Conservation (phyloP, 2,329 filamentous ascomycete genomes). For the Decorospora gaudefroyi region DNA sequence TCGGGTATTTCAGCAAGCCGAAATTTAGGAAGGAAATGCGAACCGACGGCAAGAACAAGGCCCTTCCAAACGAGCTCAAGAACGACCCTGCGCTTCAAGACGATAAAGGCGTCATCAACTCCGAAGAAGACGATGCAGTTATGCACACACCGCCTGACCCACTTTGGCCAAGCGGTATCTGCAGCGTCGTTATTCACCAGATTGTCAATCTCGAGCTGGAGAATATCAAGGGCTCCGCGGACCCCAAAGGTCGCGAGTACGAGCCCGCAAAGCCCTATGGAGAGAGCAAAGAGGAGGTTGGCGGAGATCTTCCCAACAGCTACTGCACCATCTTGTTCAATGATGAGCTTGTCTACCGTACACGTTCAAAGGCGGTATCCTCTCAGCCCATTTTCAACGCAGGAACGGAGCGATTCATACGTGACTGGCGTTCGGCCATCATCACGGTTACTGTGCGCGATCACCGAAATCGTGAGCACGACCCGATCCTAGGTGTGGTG, state of each 20-base stretch:
- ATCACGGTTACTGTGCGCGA: slow-evolving; percentile 89
- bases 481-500: slow-evolving; percentile 90
- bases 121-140: slow-evolving; percentile 77
- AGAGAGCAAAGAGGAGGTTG: slow-evolving; percentile 82
- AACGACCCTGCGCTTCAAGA: slow-evolving; percentile 80
- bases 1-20: slow-evolving; percentile 92
- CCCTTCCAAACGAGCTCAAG: slow-evolving; percentile 72
- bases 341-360: slow-evolving; percentile 88
- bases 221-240: slow-evolving; percentile 82
- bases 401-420: slow-evolving; percentile 87
- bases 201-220: slow-evolving; percentile 94
- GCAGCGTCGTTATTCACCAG: slow-evolving; percentile 86
- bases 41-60: slow-evolving; percentile 83
- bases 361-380: slow-evolving; percentile 89
- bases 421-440: slow-evolving; percentile 88
- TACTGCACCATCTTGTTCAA: slow-evolving; percentile 94
- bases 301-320: slow-evolving; percentile 78
- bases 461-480: slow-evolving; percentile 85
- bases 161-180: slow-evolving; percentile 90
- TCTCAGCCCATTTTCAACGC: slow-evolving; percentile 98
- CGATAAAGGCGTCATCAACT: slow-evolving; percentile 79
- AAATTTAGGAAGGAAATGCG: slow-evolving; percentile 81
- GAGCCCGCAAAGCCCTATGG: slow-evolving; percentile 85
- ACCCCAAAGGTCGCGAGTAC: slow-evolving; percentile 81
- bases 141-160: slow-evolving; percentile 90